Evolutionary conservation across 345 rosid species (phyloP).

Genomic region (Citrus hindsii): DNA sequence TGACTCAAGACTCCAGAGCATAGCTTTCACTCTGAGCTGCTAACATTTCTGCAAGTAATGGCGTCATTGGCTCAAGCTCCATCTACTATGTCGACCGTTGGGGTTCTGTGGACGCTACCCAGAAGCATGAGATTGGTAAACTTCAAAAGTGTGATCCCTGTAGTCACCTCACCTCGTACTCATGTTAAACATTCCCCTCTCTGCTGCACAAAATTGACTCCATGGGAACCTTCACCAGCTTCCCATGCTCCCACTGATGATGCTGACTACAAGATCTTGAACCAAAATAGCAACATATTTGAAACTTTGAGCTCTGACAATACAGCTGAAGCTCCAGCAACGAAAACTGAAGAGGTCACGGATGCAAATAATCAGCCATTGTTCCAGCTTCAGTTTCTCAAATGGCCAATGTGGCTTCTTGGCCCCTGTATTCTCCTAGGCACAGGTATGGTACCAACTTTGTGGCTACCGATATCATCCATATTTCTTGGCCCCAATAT

Average conservation of each 20-base stretch:
- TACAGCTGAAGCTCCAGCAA: conserved; percentile 30
- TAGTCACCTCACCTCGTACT: conserved; percentile 12
- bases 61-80: conserved; percentile 38
- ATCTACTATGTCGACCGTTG: conserved; percentile 21
- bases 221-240: conserved; percentile 63
- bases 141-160: conserved; percentile 7
- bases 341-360: conserved; percentile 20
- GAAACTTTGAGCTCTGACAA: conserved; percentile 46
- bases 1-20: conserved; percentile 4
- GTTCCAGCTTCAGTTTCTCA: conserved; percentile 48
- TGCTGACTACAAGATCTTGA: conserved; percentile 35
- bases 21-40: conserved; percentile 2
- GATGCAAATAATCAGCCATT: conserved; percentile 19
- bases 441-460: conserved; percentile 84
- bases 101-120: conserved; percentile 22
- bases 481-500: conserved; percentile 80
- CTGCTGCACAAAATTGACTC: conserved; percentile 50
- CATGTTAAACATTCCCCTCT: conserved; percentile 23
- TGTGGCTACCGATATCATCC: conserved; percentile 90
- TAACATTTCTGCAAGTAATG: conserved; percentile 40
- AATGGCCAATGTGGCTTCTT: conserved; percentile 88
- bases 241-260: conserved; percentile 45
- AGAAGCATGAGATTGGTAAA: conserved; percentile 31
- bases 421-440: conserved; percentile 83
- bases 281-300: conserved; percentile 47